These are phyloP conservation scores for Sesbania bispinosa DNA, from an alignment of 306 rosid genomes.

Conservation along the genomic window DNA sequence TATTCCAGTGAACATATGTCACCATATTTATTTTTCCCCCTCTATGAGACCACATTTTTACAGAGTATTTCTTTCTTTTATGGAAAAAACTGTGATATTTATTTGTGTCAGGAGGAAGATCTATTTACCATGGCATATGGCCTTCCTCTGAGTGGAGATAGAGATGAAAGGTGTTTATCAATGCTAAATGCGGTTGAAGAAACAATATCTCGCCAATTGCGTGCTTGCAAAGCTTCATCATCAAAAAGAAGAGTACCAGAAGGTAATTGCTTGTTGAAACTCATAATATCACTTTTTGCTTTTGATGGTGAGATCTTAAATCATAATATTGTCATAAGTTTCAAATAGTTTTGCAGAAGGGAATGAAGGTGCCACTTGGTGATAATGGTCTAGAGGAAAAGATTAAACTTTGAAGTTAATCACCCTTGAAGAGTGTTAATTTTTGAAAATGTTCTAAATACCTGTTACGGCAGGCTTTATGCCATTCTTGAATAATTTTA, in stretches of 20 bases:
- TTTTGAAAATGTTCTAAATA: constrained; percentile 2
- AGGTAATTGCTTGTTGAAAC: constrained; percentile 49
- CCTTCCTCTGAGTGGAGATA: constrained; percentile 82
- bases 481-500: not conserved
- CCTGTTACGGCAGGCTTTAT: not conserved
- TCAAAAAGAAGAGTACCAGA: constrained; percentile 59
- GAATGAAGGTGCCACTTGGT: constrained; percentile 2
- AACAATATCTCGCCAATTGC: constrained; percentile 83
- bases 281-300: not conserved
- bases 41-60: not conserved
- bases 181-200: constrained; percentile 91
- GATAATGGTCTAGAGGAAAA: not conserved
- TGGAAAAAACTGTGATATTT: constrained; percentile 17
- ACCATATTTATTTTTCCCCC: constrained; percentile 11
- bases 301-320: constrained; percentile 1
- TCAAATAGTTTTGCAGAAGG: constrained; percentile 4
- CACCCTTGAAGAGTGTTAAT: constrained; percentile 9
- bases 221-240: constrained; percentile 76
- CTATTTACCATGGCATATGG: constrained; percentile 86
- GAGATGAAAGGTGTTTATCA: constrained; percentile 83
- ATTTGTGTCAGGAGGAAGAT: constrained; percentile 88
- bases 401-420: not conserved
- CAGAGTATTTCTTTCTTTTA: not conserved
- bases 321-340: not conserved
- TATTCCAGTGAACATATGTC: not conserved